Evolutionary conservation across 768 basidiomycete species (phyloP).

Genomic region (Crassisporium funariophilum): DNA sequence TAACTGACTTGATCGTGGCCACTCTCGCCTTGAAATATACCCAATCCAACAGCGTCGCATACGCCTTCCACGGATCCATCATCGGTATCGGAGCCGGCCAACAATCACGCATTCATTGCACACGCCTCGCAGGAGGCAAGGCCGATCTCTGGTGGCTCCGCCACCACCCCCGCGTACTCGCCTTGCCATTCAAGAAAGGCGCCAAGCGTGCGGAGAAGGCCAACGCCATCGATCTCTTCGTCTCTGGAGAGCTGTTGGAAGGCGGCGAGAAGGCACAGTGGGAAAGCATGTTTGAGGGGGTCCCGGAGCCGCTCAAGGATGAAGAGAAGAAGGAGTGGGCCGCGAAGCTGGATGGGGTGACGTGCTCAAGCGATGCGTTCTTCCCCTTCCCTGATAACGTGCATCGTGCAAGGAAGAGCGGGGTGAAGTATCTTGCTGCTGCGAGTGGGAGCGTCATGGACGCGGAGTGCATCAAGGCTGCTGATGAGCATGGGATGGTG

Average conservation of each 20-base stretch:
- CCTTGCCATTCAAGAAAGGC: constrained; percentile 95
- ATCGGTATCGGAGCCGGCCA: constrained; percentile 97
- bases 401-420: constrained; percentile 88
- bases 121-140: constrained; percentile 94
- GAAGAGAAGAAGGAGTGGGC: constrained; percentile 80
- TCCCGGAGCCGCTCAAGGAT: constrained; percentile 64
- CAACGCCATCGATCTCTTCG: constrained; percentile 97
- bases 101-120: constrained; percentile 99
- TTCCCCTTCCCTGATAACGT: constrained; percentile 99
- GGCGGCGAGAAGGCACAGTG: constrained; percentile 89
- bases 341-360: constrained; percentile 75
- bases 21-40: constrained; percentile 98
- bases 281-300: constrained; percentile 82
- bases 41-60: constrained; percentile 98
- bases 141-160: constrained; percentile 99
- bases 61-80: constrained; percentile 88
- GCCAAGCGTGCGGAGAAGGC: constrained; percentile 98
- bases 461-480: constrained; percentile 92
- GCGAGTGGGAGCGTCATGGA: constrained; percentile 98
- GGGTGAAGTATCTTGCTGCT: constrained; percentile 90
- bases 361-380: constrained; percentile 97
- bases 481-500: constrained; percentile 89
- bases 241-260: constrained; percentile 85
- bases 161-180: constrained; percentile 91
- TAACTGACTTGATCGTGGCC: constrained; percentile 93